Percentiles rank a stretch among this genome's conserved stretches.
Conservation (phyloP, 2,329 filamentous ascomycete species). For the Leptographium radiaticola region DNA sequence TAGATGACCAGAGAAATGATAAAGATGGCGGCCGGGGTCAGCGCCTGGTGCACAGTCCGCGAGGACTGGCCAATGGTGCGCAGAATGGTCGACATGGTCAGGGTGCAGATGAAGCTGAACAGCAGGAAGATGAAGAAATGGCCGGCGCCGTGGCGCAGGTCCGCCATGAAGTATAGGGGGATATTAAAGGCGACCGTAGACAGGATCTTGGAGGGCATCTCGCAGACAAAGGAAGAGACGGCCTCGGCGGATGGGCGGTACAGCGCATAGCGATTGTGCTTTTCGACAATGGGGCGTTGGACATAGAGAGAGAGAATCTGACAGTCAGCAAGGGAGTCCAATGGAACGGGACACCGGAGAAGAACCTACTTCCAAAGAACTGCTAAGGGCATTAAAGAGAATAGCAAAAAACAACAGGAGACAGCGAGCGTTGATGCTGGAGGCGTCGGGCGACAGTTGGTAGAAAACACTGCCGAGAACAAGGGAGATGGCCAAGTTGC, state of each 20-base stretch:
- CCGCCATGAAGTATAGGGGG: constrained; percentile 75
- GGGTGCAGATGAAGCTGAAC: constrained; percentile 56
- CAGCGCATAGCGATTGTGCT: constrained; percentile 80
- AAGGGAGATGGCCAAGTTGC: constrained; percentile 46
- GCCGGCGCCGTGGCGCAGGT: constrained; percentile 58
- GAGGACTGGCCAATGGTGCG: constrained; percentile 66
- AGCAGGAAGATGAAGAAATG: constrained; percentile 80
- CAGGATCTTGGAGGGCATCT: constrained; percentile 70
- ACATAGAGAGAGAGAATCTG: constrained; percentile 68
- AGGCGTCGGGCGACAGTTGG: constrained; percentile 6
- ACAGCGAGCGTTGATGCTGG: constrained; percentile 47
- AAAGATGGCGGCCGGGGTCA: constrained; percentile 44
- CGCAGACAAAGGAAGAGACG: constrained; percentile 69
- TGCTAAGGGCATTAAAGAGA: constrained; percentile 72
- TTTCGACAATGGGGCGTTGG: constrained; percentile 85
- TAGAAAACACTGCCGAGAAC: constrained; percentile 8
- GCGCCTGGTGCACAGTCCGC: constrained; percentile 50
- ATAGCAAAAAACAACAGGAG: constrained; percentile 78
- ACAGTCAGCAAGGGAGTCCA: background rate
- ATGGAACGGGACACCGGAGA: background rate
- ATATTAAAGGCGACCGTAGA: constrained; percentile 68
- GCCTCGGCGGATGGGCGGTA: constrained; percentile 85
- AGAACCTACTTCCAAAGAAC: constrained; percentile 47
- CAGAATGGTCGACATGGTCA: constrained; percentile 80
- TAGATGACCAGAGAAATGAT: constrained; percentile 56